Conservation (phyloP, 2,329 filamentous ascomycete genomes). For the Stenocarpella maydis region DNA sequence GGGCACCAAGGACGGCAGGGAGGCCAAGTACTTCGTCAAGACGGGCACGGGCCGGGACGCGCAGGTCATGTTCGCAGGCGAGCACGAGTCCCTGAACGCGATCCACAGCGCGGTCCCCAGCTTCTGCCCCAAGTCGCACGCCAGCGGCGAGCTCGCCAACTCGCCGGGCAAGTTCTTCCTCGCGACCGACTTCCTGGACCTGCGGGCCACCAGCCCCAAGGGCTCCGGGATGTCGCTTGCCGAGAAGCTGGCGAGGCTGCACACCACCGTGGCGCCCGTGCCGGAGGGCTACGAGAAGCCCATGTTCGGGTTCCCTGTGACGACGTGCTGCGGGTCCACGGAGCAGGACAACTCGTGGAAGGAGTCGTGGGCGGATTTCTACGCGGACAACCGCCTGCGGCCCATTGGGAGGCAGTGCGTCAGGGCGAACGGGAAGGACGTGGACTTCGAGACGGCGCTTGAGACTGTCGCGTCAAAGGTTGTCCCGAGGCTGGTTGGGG, state of each 20-base stretch:
- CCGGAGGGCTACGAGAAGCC: slow-evolving; percentile 65
- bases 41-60: slow-evolving; percentile 67
- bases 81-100: slow-evolving; percentile 84
- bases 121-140: slow-evolving; percentile 79
- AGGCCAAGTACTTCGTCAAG: slow-evolving; percentile 73
- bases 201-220: slow-evolving; percentile 53
- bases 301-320: slow-evolving; percentile 83
- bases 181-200: slow-evolving; percentile 82
- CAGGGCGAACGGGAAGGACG: slow-evolving; percentile 69
- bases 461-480: slow-evolving; percentile 70
- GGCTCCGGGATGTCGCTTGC: slow-evolving; percentile 69
- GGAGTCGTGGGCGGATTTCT: slow-evolving; percentile 85
- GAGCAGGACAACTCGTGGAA: slow-evolving; percentile 80
- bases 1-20: slow-evolving; percentile 37
- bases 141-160: slow-evolving; percentile 68
- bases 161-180: slow-evolving; percentile 64
- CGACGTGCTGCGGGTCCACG: slow-evolving; percentile 88
- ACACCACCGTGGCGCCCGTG: slow-evolving; percentile 75
- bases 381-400: slow-evolving; percentile 76
- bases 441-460: slow-evolving; percentile 68
- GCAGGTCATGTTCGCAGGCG: slow-evolving; percentile 78
- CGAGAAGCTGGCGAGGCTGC: slow-evolving; percentile 78
- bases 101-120: slow-evolving; percentile 76
- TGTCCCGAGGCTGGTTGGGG: slow-evolving; percentile 79
- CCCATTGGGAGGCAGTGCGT: slow-evolving; percentile 68